phyloP scores from a whole-genome alignment of 495 filamentous ascomycete species.

The Penicillium canescens region DNA sequence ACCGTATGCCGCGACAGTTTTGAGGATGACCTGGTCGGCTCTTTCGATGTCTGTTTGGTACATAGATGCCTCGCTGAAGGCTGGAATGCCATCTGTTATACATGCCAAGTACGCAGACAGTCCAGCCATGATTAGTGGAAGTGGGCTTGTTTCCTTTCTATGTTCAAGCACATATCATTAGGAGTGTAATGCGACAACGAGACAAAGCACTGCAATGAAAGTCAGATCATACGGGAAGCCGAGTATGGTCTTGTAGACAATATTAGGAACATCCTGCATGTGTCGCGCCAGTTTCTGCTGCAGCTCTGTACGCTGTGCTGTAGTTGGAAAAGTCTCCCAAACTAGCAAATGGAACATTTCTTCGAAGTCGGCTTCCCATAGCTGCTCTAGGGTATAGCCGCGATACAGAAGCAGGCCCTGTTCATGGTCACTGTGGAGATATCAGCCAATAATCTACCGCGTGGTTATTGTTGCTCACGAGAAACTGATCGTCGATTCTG shows the following conservation, averaged over 20 bases:
- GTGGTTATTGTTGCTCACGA: slow-evolving; percentile 33
- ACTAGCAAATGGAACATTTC: slow-evolving; percentile 39
- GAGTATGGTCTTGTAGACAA: slow-evolving; percentile 24
- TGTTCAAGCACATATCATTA: background rate
- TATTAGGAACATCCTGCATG: slow-evolving; percentile 29
- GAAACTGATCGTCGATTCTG: slow-evolving; percentile 51
- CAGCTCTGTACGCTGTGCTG: slow-evolving; percentile 18
- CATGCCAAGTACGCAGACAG: slow-evolving; percentile 33
- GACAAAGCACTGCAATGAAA: background rate
- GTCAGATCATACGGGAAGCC: slow-evolving; percentile 28
- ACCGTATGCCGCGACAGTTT: slow-evolving; percentile 31
- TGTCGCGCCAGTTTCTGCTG: slow-evolving; percentile 21
- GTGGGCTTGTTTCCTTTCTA: slow-evolving; percentile 25
- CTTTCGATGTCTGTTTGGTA: slow-evolving; percentile 26
- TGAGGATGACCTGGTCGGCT: slow-evolving; percentile 27
- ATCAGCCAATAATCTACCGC: background rate
- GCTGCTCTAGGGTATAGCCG: slow-evolving; percentile 31
- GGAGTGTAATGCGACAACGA: background rate
- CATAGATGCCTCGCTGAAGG: slow-evolving; percentile 17
- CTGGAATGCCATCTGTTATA: slow-evolving; percentile 23
- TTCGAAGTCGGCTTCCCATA: slow-evolving; percentile 40
- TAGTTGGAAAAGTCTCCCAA: slow-evolving; percentile 31
- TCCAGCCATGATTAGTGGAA: slow-evolving; percentile 34
- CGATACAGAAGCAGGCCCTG: slow-evolving; percentile 31
- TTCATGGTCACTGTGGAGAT: slow-evolving; percentile 27